Evolutionary conservation across 441 rosid species (phyloP), one percentile per base, ranked within the genome.

Genomic region (Biscutella laevigata): DNA sequence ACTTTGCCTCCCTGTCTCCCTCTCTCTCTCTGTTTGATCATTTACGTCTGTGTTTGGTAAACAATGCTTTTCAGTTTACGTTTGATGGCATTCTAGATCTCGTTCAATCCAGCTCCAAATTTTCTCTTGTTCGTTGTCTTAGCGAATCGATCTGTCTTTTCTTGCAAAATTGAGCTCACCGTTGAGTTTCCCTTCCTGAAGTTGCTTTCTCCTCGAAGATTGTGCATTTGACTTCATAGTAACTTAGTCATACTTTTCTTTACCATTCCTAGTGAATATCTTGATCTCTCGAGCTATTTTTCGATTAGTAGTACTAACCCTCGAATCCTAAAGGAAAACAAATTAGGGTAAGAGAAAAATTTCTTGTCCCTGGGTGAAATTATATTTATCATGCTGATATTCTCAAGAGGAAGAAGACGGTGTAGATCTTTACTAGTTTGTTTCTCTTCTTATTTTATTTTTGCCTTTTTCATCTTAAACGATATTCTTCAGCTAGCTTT

Each of bases 21-120:
- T 49, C 15, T 55, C 15, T 44, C 12, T 30, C 21, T 64, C 4
- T 49, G 20, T 33, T 34, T 34, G 61, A 21, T 42, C 5, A 32
- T 33, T 49, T 27, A 22, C 59, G 33, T 41, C 28, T 20, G 14
- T 49, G 48, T 51, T 53, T 40, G 59, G 52, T 57, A 33, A 46
- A 37, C 33, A 30, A 8, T 33, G 19, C 51, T 8, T 51, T 24
- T 57, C 27, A 32, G 9, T 25, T 39, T 24, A 4, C 5, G 11
- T 26, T 19, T 47, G 52, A 56, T 41, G 24, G 30, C 26, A 7
- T 57, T 40, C 4, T 57, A 47, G 76, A 70, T 75, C 80, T 70
- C 50, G 58, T 10, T 22, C 38, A 74, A 74, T 76, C 73, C 66
- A 50, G 56, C 64, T 59, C 40, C 1, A 11, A 9, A 22, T 39